Base-by-base conservation (phyloP, 2,329 filamentous ascomycete species). In the Claviceps pusilla region DNA sequence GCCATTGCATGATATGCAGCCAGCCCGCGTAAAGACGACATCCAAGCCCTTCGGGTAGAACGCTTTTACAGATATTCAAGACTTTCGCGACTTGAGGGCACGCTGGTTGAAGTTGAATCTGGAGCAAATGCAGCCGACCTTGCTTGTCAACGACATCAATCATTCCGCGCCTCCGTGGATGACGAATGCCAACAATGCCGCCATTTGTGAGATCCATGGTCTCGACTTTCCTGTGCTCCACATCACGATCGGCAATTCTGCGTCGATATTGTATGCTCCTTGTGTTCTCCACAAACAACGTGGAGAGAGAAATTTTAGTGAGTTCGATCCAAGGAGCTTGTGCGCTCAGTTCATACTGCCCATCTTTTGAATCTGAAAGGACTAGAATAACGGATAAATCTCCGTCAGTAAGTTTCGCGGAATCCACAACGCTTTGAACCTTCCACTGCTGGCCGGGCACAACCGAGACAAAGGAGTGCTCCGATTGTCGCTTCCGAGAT, bases 321-420 rank as follows among this genome's bases (percentile, higher is more conserved):
- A 86, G 73, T 52, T 78, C 77, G 55, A 83, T 83, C 86, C 86
- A 90, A 0, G 85, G 86, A 6, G 84, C 84, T 66, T 89, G 86
- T 10, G 87, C 71, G 59, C 83, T 87, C 16, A 91, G 68, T 62
- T 86, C 80, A 49, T 80, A 77, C 35, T 77, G 76, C 1, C 84
- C 83, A 58, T 80, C 73, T 51, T 76, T 75, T 29, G 80, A 79
- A 60, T 84, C 79, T 3, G 82, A 85, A 14, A 91, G 69, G 31
- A 87, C 80, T 3, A 89, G 69, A 52, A 90, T 84, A 58, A 83
- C 81, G 37, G 83, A 80, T 53, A 85, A 73, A 31, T 76, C 73
- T 1, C 82, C 82, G 64, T 90, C 86, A 4, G 76, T 73, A 47
- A 90, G 67, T 61, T 82, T 86, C 66, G 84, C 87, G 7, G 84